These are phyloP conservation scores for Ophidiomyces ophidiicola DNA, from an alignment of 2,329 filamentous ascomycete species.

Conservation along the genomic window DNA sequence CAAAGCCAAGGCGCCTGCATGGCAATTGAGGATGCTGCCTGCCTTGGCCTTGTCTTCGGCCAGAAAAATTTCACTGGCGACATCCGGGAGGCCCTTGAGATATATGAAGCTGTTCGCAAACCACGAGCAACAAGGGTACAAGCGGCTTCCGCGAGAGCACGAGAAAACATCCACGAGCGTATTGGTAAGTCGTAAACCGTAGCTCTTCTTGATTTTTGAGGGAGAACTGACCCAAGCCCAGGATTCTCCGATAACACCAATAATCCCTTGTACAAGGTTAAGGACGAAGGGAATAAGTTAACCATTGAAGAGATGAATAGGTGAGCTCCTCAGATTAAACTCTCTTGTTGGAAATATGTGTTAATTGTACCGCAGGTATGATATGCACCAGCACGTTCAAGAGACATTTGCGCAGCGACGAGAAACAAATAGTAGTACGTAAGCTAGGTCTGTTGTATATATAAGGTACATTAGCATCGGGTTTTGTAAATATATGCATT, in stretches of 20 bases:
- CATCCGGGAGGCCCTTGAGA: slow-evolving; percentile 36
- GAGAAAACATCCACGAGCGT: slow-evolving; percentile 51
- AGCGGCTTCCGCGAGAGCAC: slow-evolving; percentile 45
- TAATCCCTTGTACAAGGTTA: slow-evolving; percentile 44
- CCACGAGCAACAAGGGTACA: slow-evolving; percentile 47
- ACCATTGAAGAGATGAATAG: slow-evolving; percentile 60
- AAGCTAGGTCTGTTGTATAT: not conserved
- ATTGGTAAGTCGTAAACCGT: slow-evolving; percentile 36
- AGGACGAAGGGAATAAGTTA: slow-evolving; percentile 48
- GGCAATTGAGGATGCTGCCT: slow-evolving; percentile 55
- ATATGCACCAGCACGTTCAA: slow-evolving; percentile 47
- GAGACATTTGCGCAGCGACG: slow-evolving; percentile 33
- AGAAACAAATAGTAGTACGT: not conserved
- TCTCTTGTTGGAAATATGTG: not conserved
- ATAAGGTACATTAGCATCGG: not conserved
- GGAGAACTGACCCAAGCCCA: slow-evolving; percentile 15
- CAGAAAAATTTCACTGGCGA: slow-evolving; percentile 38
- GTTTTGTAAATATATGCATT: not conserved
- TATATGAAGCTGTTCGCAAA: slow-evolving; percentile 44
- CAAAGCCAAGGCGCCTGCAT: slow-evolving; percentile 58
- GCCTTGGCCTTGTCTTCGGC: slow-evolving; percentile 50
- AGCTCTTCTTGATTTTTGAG: not conserved
- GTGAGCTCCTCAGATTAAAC: slow-evolving; percentile 30
- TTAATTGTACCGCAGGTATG: slow-evolving; percentile 34
- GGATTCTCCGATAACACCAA: slow-evolving; percentile 13